Percentiles rank a stretch among this genome's conserved stretches.
Evolutionary conservation across 768 basidiomycete genomes (phyloP).

Genomic region (Russula emetica): DNA sequence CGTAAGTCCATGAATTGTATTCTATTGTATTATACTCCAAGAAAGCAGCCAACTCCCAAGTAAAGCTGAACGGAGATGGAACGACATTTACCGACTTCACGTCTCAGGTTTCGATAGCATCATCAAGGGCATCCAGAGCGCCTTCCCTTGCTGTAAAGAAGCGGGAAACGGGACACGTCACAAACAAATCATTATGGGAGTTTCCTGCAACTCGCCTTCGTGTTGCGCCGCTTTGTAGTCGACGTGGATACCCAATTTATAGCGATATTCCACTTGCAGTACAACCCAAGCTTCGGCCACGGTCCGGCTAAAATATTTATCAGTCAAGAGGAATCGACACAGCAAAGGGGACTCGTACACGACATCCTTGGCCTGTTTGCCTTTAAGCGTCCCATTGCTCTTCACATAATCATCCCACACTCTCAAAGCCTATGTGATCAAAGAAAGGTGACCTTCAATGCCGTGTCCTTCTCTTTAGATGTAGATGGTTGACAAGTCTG

Average conservation of each 20-base stretch:
- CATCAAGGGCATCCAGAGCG: slow-evolving; percentile 9
- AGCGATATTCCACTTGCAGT: slow-evolving; percentile 9
- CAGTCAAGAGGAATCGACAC: not conserved
- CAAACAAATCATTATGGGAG: not conserved
- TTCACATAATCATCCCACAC: slow-evolving; percentile 15
- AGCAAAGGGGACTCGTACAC: slow-evolving; percentile 1
- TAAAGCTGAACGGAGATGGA: not conserved
- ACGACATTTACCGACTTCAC: not conserved
- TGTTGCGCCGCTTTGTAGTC: slow-evolving; percentile 3
- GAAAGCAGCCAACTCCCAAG: not conserved
- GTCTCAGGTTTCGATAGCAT: not conserved
- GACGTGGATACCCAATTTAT: not conserved
- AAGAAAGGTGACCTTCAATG: not conserved
- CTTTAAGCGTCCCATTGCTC: not conserved
- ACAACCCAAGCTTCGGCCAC: slow-evolving; percentile 7
- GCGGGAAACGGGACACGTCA: not conserved
- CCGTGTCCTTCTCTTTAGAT: too few relatives aligned
- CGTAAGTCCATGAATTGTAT: not conserved
- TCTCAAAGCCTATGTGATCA: slow-evolving; percentile 4
- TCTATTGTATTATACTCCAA: not conserved
- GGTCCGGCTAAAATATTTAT: not conserved
- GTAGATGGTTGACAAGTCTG: slow-evolving; percentile 1
- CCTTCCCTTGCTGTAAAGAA: slow-evolving; percentile 1
- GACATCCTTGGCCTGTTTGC: slow-evolving; percentile 6
- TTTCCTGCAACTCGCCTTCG: slow-evolving; percentile 11